A percentile compares a stretch with the other conserved stretches of the same genome.
These are phyloP conservation scores for Bretschneidera sinensis DNA, from an alignment of 345 rosid genomes.

Conservation along the genomic window DNA sequence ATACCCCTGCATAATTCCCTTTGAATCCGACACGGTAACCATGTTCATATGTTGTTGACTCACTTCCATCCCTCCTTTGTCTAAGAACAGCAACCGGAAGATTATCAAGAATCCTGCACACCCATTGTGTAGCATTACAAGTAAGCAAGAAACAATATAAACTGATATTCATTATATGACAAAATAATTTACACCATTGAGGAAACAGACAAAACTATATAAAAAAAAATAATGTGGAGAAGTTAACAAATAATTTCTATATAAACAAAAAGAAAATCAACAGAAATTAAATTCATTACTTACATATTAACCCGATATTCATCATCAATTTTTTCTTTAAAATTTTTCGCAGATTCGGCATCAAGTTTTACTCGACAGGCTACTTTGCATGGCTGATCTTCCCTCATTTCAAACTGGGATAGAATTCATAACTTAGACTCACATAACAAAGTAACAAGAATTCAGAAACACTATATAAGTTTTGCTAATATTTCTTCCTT, in stretches of 20 bases:
- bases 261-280: neutral
- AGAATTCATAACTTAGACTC: conserved; percentile 14
- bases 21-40: conserved; percentile 96
- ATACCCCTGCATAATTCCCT: conserved; percentile 91
- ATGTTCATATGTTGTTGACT: conserved; percentile 80
- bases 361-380: conserved; percentile 59
- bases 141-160: too few relatives aligned
- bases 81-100: conserved; percentile 97
- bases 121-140: conserved; percentile 15
- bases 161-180: too few relatives aligned
- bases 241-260: neutral
- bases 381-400: conserved; percentile 76
- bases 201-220: conserved; percentile 1
- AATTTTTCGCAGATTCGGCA: conserved; percentile 71
- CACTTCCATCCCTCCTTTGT: conserved; percentile 88
- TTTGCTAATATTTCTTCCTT: neutral
- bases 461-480: neutral
- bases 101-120: conserved; percentile 88
- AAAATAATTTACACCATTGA: too few relatives aligned
- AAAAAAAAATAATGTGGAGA: neutral
- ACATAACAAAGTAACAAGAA: conserved; percentile 8
- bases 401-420: conserved; percentile 82
- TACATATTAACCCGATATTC: conserved; percentile 94
- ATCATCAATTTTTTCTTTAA: conserved; percentile 92
- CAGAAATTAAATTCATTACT: conserved; percentile 23